phyloP scores from a whole-genome alignment of 2,329 filamentous ascomycete genomes.

The Aspergillus niger region DNA sequence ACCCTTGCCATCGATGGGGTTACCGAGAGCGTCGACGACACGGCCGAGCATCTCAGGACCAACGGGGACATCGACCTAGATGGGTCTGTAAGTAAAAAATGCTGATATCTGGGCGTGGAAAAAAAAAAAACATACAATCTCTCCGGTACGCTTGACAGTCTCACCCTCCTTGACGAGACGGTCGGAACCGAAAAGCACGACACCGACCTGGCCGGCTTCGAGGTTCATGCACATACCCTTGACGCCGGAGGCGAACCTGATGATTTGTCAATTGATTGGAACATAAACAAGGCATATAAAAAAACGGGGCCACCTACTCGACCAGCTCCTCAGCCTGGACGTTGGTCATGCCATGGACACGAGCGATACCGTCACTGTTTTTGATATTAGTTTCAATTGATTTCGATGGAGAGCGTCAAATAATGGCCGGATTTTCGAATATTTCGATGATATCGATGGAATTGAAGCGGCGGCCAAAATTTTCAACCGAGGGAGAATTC shows the following conservation, averaged over 20 bases:
- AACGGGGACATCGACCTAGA: conserved; percentile 92
- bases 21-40: conserved; percentile 97
- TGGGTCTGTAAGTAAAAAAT: conserved; percentile 16
- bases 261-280: conserved; percentile 29
- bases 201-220: conserved; percentile 99
- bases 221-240: conserved; percentile 99
- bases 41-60: conserved; percentile 90
- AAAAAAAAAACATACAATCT: conserved; percentile 76
- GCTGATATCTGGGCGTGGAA: not conserved
- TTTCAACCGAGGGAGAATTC: conserved; percentile 29
- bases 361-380: conserved; percentile 97
- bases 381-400: conserved; percentile 23
- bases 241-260: conserved; percentile 96
- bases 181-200: conserved; percentile 99
- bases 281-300: conserved; percentile 12
- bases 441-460: conserved; percentile 33
- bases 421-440: conserved; percentile 20
- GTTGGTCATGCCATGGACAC: conserved; percentile 99
- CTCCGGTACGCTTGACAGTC: conserved; percentile 98
- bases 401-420: not conserved
- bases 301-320: conserved; percentile 69
- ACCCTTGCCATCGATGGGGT: conserved; percentile 99
- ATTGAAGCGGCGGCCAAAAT: conserved; percentile 31
- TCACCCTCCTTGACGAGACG: conserved; percentile 99
- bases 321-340: conserved; percentile 99